A percentile compares a stretch with the other conserved stretches of the same genome.
phyloP scores from a whole-genome alignment of 2,329 filamentous ascomycete species.

The Cytospora schulzeri region DNA sequence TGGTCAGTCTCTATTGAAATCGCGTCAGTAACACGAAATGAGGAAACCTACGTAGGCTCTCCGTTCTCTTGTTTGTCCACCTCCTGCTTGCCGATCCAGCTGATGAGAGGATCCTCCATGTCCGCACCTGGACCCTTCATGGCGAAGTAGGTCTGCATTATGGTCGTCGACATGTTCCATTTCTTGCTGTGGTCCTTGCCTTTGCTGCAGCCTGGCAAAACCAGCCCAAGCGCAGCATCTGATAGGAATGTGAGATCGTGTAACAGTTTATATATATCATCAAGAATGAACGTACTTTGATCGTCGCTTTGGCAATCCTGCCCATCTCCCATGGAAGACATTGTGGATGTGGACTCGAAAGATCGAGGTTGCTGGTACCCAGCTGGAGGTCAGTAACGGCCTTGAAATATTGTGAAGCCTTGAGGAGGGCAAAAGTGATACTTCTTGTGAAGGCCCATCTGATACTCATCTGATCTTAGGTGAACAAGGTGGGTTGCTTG shows the following conservation, averaged over 20 bases:
- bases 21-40: neutral
- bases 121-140: conserved; percentile 37
- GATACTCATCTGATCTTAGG: neutral
- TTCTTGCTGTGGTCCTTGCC: neutral
- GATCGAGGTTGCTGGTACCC: neutral
- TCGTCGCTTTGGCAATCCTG: neutral
- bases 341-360: neutral
- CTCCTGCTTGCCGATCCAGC: conserved; percentile 31
- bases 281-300: neutral
- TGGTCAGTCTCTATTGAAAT: neutral
- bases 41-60: conserved; percentile 4
- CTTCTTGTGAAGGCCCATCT: neutral
- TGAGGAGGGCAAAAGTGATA: neutral
- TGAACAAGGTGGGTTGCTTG: neutral
- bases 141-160: conserved; percentile 38
- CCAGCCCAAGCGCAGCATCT: neutral
- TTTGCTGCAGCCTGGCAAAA: conserved; percentile 4
- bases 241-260: neutral
- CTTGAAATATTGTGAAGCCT: neutral
- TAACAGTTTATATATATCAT: neutral
- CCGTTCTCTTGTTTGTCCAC: neutral
- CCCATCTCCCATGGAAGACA: neutral
- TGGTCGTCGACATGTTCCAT: conserved; percentile 23
- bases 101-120: conserved; percentile 34
- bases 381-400: neutral